Evolutionary conservation across 441 rosid species (phyloP).

Genomic region (Erodium chrysanthum): DNA sequence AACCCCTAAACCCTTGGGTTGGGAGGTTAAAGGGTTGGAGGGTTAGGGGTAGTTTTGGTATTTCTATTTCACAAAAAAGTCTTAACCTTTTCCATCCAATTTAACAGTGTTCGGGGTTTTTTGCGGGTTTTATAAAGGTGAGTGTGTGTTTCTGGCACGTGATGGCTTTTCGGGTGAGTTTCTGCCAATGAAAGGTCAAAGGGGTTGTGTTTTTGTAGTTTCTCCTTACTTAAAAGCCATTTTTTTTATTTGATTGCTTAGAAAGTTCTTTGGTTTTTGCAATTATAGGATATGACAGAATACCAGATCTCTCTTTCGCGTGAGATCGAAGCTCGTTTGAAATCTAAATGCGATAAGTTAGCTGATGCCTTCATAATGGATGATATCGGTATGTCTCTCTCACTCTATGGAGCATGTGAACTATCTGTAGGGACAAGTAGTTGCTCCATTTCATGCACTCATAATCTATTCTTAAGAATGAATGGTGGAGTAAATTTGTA

Average conservation of each 20-base stretch:
- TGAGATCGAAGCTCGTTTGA: conserved; percentile 74
- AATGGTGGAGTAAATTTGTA: not conserved
- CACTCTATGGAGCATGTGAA: not conserved
- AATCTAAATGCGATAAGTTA: conserved; percentile 72
- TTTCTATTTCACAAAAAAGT: too few relatives aligned
- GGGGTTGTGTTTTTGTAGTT: too few relatives aligned
- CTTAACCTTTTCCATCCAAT: too few relatives aligned
- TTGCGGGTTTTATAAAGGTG: too few relatives aligned
- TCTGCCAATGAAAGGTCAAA: too few relatives aligned
- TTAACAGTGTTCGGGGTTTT: too few relatives aligned
- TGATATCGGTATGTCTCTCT: conserved; percentile 54
- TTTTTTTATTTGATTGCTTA: not conserved
- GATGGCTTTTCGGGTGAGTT: too few relatives aligned
- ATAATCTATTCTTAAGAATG: not conserved
- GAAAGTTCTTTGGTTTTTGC: not conserved
- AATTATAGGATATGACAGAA: conserved; percentile 60
- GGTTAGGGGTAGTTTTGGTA: too few relatives aligned
- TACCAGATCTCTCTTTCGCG: conserved; percentile 68
- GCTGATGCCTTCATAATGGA: conserved; percentile 65
- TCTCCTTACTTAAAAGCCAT: not conserved
- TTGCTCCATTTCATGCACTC: not conserved
- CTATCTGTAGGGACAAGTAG: not conserved
- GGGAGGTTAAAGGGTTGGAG: too few relatives aligned
- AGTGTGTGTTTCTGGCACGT: too few relatives aligned
- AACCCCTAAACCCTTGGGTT: too few relatives aligned